phyloP scores from a whole-genome alignment of 2,329 filamentous ascomycete species.

The Aureobasidium sp. region DNA sequence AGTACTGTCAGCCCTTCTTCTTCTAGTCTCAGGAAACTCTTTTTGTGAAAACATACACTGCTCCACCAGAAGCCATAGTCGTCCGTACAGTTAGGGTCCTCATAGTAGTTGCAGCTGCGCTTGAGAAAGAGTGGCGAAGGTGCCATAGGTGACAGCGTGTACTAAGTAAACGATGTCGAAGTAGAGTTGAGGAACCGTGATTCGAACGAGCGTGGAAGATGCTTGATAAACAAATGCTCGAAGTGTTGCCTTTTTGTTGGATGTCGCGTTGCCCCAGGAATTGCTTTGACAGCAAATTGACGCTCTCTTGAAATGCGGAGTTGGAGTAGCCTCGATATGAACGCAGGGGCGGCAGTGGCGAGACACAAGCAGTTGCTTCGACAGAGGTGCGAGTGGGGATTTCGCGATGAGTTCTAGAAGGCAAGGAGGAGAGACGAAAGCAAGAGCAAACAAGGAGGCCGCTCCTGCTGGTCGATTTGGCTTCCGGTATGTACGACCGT shows the following conservation, averaged over 20 bases:
- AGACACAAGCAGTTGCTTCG: background rate
- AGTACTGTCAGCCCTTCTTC: background rate
- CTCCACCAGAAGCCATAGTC: background rate
- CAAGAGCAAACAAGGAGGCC: background rate
- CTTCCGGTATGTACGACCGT: background rate
- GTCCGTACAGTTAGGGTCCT: background rate
- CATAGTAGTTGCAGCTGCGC: background rate
- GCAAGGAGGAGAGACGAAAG: background rate
- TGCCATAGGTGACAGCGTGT: conserved; percentile 1
- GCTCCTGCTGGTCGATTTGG: background rate
- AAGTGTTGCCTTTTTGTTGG: background rate
- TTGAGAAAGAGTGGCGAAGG: background rate
- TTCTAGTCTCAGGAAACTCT: background rate
- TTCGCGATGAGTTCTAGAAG: background rate
- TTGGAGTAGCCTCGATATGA: background rate
- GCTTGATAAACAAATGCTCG: background rate
- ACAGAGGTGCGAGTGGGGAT: background rate
- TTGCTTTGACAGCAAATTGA: background rate
- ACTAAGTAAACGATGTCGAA: background rate
- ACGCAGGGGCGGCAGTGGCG: background rate
- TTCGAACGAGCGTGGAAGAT: background rate
- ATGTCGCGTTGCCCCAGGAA: conserved; percentile 4
- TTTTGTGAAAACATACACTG: background rate
- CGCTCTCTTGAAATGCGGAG: background rate
- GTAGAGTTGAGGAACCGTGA: background rate